These are phyloP conservation scores for Penicillium sp. DNA, from an alignment of 2,329 filamentous ascomycete genomes.

Conservation along the genomic window DNA sequence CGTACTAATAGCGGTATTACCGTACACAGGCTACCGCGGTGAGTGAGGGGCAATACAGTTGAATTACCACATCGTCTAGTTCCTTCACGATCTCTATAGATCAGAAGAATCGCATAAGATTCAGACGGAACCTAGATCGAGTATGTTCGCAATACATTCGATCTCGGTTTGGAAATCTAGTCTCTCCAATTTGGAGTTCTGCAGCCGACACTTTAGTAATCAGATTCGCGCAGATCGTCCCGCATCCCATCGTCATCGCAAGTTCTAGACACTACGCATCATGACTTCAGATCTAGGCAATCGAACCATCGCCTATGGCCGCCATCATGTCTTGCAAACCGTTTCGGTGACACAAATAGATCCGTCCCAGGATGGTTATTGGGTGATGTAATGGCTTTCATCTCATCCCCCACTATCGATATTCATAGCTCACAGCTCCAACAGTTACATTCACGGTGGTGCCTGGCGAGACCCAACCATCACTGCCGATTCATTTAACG, in stretches of 20 bases:
- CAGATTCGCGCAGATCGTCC: neutral
- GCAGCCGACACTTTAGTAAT: no score
- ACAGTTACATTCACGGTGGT: conserved; percentile 46
- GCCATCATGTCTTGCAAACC: conserved; percentile 30
- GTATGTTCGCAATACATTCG: no score
- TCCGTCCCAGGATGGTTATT: conserved; percentile 26
- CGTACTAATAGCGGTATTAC: conserved; percentile 8
- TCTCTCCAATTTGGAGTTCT: no score
- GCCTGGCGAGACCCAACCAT: conserved; percentile 46
- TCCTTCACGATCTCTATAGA: neutral
- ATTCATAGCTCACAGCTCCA: no score
- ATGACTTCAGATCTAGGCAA: conserved; percentile 22
- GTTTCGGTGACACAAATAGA: conserved; percentile 27
- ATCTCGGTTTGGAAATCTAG: no score
- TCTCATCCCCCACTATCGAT: neutral
- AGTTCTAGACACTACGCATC: conserved; percentile 10
- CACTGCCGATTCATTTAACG: conserved; percentile 33
- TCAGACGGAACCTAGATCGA: no score
- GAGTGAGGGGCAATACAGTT: conserved; percentile 18
- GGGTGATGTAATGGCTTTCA: conserved; percentile 36
- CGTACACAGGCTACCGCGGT: neutral
- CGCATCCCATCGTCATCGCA: conserved; percentile 1
- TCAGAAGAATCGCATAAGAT: neutral
- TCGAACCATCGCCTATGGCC: conserved; percentile 26
- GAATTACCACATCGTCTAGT: conserved; percentile 6